Evolutionary conservation across 2,329 filamentous ascomycete genomes (phyloP), one percentile per base, ranked within the genome.

Genomic region (Emmonsia crescens): DNA sequence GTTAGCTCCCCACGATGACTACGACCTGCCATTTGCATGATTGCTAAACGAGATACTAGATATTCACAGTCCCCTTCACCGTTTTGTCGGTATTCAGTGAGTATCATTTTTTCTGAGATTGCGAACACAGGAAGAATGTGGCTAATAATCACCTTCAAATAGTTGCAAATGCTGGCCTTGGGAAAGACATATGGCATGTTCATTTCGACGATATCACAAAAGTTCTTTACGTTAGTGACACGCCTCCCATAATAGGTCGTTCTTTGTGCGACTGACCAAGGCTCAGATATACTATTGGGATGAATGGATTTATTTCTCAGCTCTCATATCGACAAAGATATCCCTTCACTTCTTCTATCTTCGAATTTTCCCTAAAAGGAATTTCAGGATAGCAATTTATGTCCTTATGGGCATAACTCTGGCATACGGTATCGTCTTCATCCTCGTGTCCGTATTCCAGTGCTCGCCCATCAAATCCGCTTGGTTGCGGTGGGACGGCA

Each of bases 321-420:
- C 56, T 10, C 27, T 57, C 24, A 33, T 19, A 1, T 12, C 42
- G n/a, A 57, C 62, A 27, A 65, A 65, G 49, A 19, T 62, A 14
- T 63, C 64, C 9, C 60, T 65, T 16, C 54, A 64, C n/a, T 60
- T 62, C 27, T 60, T 65, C 24, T 65, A 65, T 44, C 21, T 65
- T n/a, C 58, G 64, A 56, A 52, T 60, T 12, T 65, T 65, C 38
- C 59, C 42, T 3, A 59, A 52, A 61, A 60, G 33, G 29, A 58
- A 3, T 62, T 65, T 57, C 64, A 46, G 64, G n/a, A 62, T 52
- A 52, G 57, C 59, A 31, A 64, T 62, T 16, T 60, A 62, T 21
- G 12, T 54, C n/a, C 31, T 64, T 16, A 60, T 65, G 44, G 55
- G 42, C 24, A n/a, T 61, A 14, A 60, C 59, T 5, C 51, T 60